Conservation (phyloP, 345 rosid species). For the Litchi chinensis region DNA sequence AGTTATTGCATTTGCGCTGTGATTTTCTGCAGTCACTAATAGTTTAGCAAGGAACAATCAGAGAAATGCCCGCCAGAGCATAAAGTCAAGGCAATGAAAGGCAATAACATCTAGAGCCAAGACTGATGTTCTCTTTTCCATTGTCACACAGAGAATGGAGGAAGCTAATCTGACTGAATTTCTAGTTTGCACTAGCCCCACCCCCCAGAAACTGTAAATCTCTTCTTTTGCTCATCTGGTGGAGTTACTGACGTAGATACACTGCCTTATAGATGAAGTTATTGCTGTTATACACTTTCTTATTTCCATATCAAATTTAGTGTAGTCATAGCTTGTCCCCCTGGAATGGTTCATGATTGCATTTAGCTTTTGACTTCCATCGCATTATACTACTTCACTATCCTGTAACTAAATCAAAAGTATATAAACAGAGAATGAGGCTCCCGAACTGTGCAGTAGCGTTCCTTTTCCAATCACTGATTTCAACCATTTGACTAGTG, state of each 20-base stretch:
- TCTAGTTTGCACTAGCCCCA: neutral
- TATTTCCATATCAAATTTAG: neutral
- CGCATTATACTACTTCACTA: neutral
- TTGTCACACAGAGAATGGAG: no score
- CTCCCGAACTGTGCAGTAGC: no score
- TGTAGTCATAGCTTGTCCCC: neutral
- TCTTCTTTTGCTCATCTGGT: neutral
- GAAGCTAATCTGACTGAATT: neutral
- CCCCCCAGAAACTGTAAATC: no score
- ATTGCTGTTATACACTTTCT: neutral
- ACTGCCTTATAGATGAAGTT: conserved; percentile 5
- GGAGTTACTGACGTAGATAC: conserved; percentile 12
- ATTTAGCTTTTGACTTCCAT: neutral
- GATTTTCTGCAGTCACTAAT: conserved; percentile 25
- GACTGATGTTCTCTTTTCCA: neutral
- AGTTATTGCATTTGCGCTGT: neutral
- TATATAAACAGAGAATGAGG: neutral
- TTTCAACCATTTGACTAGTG: neutral
- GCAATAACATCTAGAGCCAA: conserved; percentile 23
- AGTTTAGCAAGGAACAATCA: conserved; percentile 34
- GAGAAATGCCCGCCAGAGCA: conserved; percentile 38
- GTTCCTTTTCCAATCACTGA: neutral
- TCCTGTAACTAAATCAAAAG: neutral
- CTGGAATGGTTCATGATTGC: neutral
- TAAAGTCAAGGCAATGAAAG: conserved; percentile 26